Conservation (phyloP, 441 rosid species). For the Gossypium trilobum region DNA sequence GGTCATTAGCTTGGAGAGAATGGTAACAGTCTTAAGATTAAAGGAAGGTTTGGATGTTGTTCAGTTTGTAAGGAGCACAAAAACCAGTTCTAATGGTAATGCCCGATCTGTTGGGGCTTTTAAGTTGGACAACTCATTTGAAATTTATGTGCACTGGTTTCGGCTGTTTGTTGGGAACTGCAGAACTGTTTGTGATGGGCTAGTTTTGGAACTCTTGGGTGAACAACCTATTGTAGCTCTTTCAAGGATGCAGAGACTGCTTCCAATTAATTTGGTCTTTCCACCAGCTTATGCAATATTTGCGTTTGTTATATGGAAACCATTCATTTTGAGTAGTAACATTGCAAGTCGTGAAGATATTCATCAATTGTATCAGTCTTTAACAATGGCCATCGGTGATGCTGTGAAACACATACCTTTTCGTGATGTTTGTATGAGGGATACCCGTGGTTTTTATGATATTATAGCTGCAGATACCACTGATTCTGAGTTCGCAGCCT, state of each 20-base stretch:
- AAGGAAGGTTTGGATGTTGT: constrained; percentile 81
- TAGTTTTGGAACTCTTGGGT: constrained; percentile 80
- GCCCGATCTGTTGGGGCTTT: constrained; percentile 49
- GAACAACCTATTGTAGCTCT: constrained; percentile 78
- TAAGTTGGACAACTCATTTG: constrained; percentile 61
- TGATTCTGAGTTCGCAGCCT: constrained; percentile 80
- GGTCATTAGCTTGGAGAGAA: constrained; percentile 87
- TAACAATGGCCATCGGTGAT: constrained; percentile 63
- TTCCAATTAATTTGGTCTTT: constrained; percentile 77
- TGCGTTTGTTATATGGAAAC: constrained; percentile 78
- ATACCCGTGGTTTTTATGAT: constrained; percentile 74
- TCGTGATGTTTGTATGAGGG: constrained; percentile 88
- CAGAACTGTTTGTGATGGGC: constrained; percentile 78
- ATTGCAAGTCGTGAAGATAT: constrained; percentile 65
- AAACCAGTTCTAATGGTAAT: constrained; percentile 76
- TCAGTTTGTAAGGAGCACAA: constrained; percentile 66
- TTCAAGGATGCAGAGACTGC: constrained; percentile 88
- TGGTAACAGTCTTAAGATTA: constrained; percentile 71
- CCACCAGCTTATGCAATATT: constrained; percentile 88
- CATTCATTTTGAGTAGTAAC: constrained; percentile 47
- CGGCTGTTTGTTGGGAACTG: constrained; percentile 87
- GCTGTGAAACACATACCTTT: constrained; percentile 78
- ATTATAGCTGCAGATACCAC: constrained; percentile 68
- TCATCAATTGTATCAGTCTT: constrained; percentile 64
- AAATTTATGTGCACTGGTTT: constrained; percentile 86